Conservation (phyloP, 2,329 filamentous ascomycete genomes). For the Aspergillus eucalypticola region DNA sequence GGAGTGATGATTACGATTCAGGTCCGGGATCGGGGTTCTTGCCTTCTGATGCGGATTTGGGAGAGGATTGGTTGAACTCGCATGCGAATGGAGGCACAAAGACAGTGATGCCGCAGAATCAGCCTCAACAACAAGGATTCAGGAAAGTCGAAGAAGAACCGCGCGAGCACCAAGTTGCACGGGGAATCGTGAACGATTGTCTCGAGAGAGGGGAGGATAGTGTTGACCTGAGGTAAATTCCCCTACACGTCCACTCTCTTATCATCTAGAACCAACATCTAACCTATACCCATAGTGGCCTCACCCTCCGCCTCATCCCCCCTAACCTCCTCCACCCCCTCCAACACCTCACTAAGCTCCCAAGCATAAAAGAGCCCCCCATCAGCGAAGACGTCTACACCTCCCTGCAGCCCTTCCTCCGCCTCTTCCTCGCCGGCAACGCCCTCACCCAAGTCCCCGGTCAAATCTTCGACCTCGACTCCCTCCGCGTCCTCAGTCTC, state of each 20-base stretch:
- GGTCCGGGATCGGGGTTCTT: constrained; percentile 29
- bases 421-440: constrained; percentile 48
- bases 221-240: constrained; percentile 46
- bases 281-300: constrained; percentile 29
- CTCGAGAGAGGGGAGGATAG: constrained; percentile 47
- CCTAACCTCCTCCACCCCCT: constrained; percentile 38
- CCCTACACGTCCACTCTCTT: not conserved
- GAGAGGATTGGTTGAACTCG: constrained; percentile 42
- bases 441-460: constrained; percentile 37
- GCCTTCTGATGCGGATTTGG: constrained; percentile 36
- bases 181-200: constrained; percentile 41
- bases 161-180: constrained; percentile 39
- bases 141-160: constrained; percentile 34
- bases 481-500: constrained; percentile 47
- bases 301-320: constrained; percentile 34
- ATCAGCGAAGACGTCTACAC: constrained; percentile 40
- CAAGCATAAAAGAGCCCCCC: constrained; percentile 34
- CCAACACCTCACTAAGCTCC: constrained; percentile 44
- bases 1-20: constrained; percentile 39
- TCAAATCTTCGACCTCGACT: constrained; percentile 45
- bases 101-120: not conserved
- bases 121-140: constrained; percentile 20
- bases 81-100: constrained; percentile 6
- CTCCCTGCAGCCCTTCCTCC: constrained; percentile 44
- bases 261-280: not conserved